Conservation (phyloP, 345 rosid genomes). For the Cardamine resedifolia region DNA sequence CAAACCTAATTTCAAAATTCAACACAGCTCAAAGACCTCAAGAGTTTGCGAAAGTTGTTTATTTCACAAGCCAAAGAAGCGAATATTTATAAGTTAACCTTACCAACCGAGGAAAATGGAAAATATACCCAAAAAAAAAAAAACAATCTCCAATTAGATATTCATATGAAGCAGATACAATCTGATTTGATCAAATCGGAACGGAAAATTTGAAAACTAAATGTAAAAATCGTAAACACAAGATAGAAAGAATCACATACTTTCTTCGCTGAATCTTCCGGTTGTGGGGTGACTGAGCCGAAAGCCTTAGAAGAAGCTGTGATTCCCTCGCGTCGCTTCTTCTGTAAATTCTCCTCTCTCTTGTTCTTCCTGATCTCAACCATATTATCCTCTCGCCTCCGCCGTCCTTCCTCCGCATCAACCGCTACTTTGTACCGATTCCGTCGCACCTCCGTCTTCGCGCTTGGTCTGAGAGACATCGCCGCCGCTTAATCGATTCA, state of each 20-base stretch:
- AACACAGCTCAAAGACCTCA: not conserved
- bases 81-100: no score
- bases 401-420: conserved; percentile 75
- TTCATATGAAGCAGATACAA: not conserved
- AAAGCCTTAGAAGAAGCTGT: conserved; percentile 42
- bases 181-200: not conserved
- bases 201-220: not conserved
- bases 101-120: no score
- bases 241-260: conserved; percentile 36
- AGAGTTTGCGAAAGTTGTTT: no score
- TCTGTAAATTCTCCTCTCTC: conserved; percentile 72
- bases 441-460: conserved; percentile 66
- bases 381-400: conserved; percentile 83
- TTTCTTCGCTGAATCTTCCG: conserved; percentile 47
- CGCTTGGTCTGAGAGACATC: conserved; percentile 73
- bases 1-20: not conserved
- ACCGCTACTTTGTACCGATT: conserved; percentile 73
- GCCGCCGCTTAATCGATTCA: conserved; percentile 15
- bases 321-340: conserved; percentile 72
- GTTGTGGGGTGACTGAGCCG: conserved; percentile 28
- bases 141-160: not conserved
- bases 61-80: no score
- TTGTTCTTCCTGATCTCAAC: conserved; percentile 86
- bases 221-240: not conserved
- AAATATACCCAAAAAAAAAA: no score